phyloP scores from a whole-genome alignment of 345 rosid genomes.

The Gossypium longicalyx region DNA sequence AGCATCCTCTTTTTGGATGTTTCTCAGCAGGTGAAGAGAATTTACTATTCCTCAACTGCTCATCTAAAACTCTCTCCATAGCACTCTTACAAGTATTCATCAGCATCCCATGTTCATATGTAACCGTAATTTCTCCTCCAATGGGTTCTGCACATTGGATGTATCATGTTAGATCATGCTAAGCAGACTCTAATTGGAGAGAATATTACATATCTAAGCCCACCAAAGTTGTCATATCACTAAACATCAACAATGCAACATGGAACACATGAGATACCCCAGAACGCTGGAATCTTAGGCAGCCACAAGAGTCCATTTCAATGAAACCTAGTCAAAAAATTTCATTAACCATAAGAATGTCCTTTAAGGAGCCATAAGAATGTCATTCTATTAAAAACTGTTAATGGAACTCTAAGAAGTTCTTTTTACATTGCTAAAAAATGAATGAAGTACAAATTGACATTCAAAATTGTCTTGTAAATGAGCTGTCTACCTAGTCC shows the following conservation, averaged over 20 bases:
- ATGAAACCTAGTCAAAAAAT: background rate
- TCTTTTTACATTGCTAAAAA: background rate
- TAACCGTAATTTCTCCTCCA: slow-evolving; percentile 84
- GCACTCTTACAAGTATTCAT: slow-evolving; percentile 40
- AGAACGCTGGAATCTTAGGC: background rate
- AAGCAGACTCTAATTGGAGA: background rate
- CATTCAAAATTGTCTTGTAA: background rate
- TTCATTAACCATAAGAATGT: background rate
- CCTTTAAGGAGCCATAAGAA: background rate
- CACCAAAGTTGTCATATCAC: background rate
- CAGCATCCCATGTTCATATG: slow-evolving; percentile 47
- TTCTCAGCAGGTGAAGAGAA: slow-evolving; percentile 38
- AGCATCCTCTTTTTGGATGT: slow-evolving; percentile 51
- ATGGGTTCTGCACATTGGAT: slow-evolving; percentile 60
- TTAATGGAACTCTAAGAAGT: background rate
- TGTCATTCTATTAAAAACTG: background rate
- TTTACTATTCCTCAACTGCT: slow-evolving; percentile 56
- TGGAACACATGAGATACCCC: background rate
- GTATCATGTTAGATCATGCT: background rate
- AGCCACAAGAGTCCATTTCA: background rate
- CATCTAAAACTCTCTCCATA: slow-evolving; percentile 71
- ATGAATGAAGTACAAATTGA: background rate
- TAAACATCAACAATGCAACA: slow-evolving; percentile 1
- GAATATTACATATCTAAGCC: background rate
- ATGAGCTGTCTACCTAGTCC: slow-evolving; percentile 1